phyloP scores from a whole-genome alignment of 768 basidiomycete genomes.

The Leccinum boreale region DNA sequence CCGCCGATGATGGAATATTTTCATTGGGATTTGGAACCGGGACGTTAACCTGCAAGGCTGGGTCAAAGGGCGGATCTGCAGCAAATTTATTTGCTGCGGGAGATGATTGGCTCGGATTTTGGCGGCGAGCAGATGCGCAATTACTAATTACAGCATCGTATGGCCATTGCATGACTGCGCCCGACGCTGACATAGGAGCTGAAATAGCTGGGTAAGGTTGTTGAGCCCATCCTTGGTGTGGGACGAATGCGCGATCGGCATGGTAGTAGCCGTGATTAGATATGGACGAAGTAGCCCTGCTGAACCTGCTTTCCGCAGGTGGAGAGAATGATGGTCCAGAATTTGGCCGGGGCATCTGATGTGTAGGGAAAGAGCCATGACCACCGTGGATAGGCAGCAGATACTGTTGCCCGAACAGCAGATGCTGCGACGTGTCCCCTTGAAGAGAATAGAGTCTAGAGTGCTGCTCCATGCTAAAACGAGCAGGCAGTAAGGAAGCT shows the following conservation, averaged over 20 bases:
- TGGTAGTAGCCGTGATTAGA: conserved; percentile 15
- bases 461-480: conserved; percentile 11
- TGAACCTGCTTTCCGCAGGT: conserved; percentile 5
- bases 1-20: neutral
- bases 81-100: neutral
- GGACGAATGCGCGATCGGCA: conserved; percentile 12
- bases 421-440: neutral
- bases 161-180: neutral
- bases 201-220: neutral
- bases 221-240: conserved; percentile 3
- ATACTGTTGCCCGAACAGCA: neutral
- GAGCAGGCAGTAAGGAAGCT: conserved; percentile 6
- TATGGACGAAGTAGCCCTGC: neutral
- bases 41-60: conserved; percentile 1
- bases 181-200: neutral
- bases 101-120: neutral
- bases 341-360: conserved; percentile 1
- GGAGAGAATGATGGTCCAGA: conserved; percentile 3
- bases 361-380: neutral
- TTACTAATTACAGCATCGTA: neutral
- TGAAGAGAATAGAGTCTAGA: neutral
- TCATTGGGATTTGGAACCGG: neutral
- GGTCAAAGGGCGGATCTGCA: neutral
- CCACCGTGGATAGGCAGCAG: neutral
- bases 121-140: neutral